These are phyloP conservation scores for Quercus phellos DNA, from an alignment of 331 rosid genomes.

Conservation along the genomic window DNA sequence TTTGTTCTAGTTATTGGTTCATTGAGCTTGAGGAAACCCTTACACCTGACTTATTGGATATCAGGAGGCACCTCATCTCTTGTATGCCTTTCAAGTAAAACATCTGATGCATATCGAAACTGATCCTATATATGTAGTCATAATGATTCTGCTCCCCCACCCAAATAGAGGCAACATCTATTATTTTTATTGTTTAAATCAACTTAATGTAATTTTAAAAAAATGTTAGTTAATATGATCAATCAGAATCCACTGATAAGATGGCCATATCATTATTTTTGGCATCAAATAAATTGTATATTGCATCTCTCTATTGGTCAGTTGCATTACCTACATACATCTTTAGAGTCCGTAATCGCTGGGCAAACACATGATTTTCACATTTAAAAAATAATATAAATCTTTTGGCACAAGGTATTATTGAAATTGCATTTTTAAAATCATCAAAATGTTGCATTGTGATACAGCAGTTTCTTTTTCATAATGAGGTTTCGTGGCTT, in stretches of 20 bases:
- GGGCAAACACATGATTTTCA: too few relatives aligned
- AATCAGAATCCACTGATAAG: background rate
- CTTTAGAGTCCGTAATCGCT: background rate
- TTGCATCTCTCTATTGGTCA: background rate
- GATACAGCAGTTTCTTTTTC: background rate
- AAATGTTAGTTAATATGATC: background rate
- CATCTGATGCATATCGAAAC: background rate
- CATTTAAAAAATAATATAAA: too few relatives aligned
- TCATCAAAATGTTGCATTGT: too few relatives aligned
- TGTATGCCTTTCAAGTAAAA: background rate
- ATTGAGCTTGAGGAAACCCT: background rate
- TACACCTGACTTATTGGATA: background rate
- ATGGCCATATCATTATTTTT: background rate
- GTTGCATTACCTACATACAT: background rate
- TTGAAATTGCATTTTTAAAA: too few relatives aligned
- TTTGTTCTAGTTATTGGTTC: background rate
- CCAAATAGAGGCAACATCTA: background rate
- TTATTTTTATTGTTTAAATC: background rate
- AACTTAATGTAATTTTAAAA: background rate
- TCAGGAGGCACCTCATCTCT: background rate
- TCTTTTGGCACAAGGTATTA: too few relatives aligned
- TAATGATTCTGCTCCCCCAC: background rate
- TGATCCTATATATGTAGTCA: background rate
- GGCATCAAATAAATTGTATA: background rate
- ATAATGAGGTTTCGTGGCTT: background rate